Percentiles rank a stretch among this genome's conserved stretches.
phyloP scores from a whole-genome alignment of 176 grass and related monocot species.

The Juncus inflexus region DNA sequence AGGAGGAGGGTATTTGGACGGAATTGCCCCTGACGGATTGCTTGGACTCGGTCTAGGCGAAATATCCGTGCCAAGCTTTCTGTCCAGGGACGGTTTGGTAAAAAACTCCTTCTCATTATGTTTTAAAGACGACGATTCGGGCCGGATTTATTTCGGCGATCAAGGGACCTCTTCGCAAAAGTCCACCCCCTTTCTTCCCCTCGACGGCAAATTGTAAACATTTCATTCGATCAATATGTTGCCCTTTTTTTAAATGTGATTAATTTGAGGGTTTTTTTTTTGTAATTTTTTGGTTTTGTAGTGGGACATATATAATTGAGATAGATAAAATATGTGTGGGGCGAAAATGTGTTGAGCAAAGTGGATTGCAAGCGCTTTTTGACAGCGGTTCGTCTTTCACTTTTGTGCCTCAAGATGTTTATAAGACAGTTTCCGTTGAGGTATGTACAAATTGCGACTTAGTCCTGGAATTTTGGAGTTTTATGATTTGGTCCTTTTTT shows the following conservation, averaged over 20 bases:
- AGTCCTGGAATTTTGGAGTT: background rate
- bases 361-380: conserved; percentile 64
- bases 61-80: conserved; percentile 91
- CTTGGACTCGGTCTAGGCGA: conserved; percentile 84
- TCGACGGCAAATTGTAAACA: conserved; percentile 85
- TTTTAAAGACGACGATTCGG: conserved; percentile 78
- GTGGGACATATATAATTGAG: conserved; percentile 66
- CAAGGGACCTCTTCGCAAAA: conserved; percentile 71
- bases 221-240: conserved; percentile 19
- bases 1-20: conserved; percentile 85
- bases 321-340: conserved; percentile 79
- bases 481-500: conserved; percentile 32
- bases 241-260: background rate
- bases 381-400: conserved; percentile 96
- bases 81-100: conserved; percentile 78
- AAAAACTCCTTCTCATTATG: conserved; percentile 87
- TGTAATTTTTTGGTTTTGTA: too few relatives aligned
- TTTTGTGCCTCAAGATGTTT: conserved; percentile 57
- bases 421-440: conserved; percentile 63
- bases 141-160: conserved; percentile 91
- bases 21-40: conserved; percentile 91
- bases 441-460: conserved; percentile 24
- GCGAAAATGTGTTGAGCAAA: conserved; percentile 51
- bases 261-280: conserved; percentile 6
- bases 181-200: conserved; percentile 74